A percentile compares a stretch with the other conserved stretches of the same genome.
phyloP scores from a whole-genome alignment of 352 stramenopile species.

The Albugo laibachii region DNA sequence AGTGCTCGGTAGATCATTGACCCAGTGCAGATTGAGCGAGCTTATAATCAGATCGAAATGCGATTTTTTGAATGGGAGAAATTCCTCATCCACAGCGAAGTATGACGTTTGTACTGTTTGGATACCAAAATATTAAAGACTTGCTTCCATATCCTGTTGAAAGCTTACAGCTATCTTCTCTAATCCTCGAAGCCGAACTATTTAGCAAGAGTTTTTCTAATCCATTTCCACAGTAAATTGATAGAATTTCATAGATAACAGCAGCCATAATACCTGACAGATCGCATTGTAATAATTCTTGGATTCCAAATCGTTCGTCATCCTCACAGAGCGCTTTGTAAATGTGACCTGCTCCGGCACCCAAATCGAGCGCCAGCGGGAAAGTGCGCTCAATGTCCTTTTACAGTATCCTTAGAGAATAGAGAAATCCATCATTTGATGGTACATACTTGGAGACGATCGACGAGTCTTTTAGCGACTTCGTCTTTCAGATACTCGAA shows the following conservation, averaged over 20 bases:
- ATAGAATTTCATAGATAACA: not conserved
- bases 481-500: conserved; percentile 79
- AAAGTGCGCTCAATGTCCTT: conserved; percentile 73
- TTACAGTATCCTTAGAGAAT: not conserved
- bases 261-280: conserved; percentile 15
- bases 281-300: conserved; percentile 63
- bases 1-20: conserved; percentile 88
- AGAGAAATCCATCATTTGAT: not conserved
- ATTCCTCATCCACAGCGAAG: conserved; percentile 81
- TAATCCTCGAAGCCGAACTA: not conserved
- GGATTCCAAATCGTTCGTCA: conserved; percentile 19
- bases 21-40: conserved; percentile 89
- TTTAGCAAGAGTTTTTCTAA: not conserved
- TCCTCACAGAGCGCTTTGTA: conserved; percentile 66
- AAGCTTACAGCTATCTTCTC: not conserved
- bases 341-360: conserved; percentile 58
- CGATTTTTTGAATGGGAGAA: conserved; percentile 84
- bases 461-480: conserved; percentile 58
- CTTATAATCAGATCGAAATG: conserved; percentile 96
- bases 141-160: not conserved
- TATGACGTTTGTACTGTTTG: conserved; percentile 44
- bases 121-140: not conserved
- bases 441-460: conserved; percentile 38
- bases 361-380: conserved; percentile 55
- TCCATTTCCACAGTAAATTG: not conserved